Conservation (phyloP, 2,329 filamentous ascomycete genomes). For the Chaetomiaceae sp. region DNA sequence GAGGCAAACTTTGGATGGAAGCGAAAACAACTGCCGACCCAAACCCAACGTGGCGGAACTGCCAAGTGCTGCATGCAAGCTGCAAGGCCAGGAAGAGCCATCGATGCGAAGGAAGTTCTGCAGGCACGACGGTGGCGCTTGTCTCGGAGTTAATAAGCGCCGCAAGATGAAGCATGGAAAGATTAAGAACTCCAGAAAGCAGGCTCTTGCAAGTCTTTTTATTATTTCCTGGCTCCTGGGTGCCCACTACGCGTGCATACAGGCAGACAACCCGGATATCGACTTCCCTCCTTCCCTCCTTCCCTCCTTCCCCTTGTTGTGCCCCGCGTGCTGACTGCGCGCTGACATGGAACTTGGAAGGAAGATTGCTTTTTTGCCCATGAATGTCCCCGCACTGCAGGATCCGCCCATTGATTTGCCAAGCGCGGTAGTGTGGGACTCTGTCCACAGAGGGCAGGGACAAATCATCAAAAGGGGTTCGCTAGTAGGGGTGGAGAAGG, state of each 20-base stretch:
- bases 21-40: background rate
- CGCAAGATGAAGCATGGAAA: too few relatives aligned
- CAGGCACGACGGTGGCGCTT: too few relatives aligned
- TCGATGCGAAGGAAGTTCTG: too few relatives aligned
- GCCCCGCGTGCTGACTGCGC: background rate
- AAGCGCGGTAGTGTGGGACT: background rate
- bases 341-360: too few relatives aligned
- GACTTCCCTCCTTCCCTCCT: background rate
- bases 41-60: background rate
- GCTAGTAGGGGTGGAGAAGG: too few relatives aligned
- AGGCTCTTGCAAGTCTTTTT: too few relatives aligned
- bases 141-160: background rate
- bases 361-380: too few relatives aligned
- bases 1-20: background rate
- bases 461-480: background rate
- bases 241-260: background rate
- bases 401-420: background rate
- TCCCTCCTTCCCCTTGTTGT: too few relatives aligned
- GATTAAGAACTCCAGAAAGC: too few relatives aligned
- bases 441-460: background rate
- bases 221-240: too few relatives aligned
- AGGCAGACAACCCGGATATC: background rate
- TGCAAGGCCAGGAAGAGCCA: background rate
- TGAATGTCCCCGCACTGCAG: background rate
- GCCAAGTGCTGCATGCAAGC: background rate